Evolutionary conservation across 305 asterid genomes (phyloP), one percentile per base, ranked within the genome.

Genomic region (Fraxinus velutina): DNA sequence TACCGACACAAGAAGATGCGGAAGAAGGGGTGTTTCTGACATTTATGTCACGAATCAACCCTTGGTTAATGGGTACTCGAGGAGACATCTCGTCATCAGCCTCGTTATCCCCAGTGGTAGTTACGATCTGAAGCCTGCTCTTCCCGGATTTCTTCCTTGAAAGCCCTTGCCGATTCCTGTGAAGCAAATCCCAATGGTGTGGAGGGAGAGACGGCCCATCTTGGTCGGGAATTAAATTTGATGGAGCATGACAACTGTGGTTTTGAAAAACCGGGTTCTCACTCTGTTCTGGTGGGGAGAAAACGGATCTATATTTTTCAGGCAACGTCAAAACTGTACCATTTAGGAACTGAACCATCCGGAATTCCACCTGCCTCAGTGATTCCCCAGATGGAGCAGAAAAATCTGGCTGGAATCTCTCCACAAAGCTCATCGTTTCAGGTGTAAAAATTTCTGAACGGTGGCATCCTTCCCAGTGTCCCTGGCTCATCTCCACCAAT

Each of bases 81-180:
- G 98, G 99, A 76, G 98, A 94, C 99, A 96, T 94, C 90, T 94
- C 99, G 22, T 96, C 99, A 60, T 96, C 98, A 0, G 99, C 99
- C 87, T 94, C 98, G 7, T 93, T 91, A 80, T 93, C 98, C 55
- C 97, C 99, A 0, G 94, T 94, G 0, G 88, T 82, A 4, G 97
- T 87, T 82, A 96, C 98, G 12, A 92, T 87, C 85, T 96, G 98
- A 27, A 94, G 98, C 91, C 98, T 89, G 88, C 98, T 96, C 90
- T 94, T 96, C 36, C 97, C 97, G 10, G 98, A 92, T 80, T 96
- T 96, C 88, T 90, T 94, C 88, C 92, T 84, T 0, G 88, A 79
- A 71, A 87, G 84, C 62, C 95, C 94, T 52, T 86, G 92, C 9
- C 93, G 88, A 75, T 87, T 93, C 84, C 92, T 85, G 81, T 89